Base-by-base conservation (phyloP, 2,329 filamentous ascomycete genomes). In the Alternaria atra region DNA sequence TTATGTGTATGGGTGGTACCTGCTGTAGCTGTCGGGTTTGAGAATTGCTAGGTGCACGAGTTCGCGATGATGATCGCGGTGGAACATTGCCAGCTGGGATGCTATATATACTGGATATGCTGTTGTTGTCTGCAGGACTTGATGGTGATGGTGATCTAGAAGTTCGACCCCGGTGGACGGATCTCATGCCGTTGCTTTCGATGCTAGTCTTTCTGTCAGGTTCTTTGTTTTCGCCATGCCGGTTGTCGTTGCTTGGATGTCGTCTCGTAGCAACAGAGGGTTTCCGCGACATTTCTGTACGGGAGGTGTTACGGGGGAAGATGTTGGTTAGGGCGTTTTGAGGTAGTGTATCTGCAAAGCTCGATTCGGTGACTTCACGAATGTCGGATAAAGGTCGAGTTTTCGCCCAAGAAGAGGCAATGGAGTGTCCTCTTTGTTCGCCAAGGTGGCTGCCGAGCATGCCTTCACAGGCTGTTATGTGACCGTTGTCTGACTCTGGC, bases 301-400 rank as follows among this genome's bases (percentile, higher is more conserved):
- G 64, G 40, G 76, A 77, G 13, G 63, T 58, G 46, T 67, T 73
- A n/a, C 65, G 68, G 40, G 55, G 58, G 7, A 72, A 48, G 39
- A 57, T 63, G 10, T 73, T 71, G 10, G 69, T 66, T 27, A 71
- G 60, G 25, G 71, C 67, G 35, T 71, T 74, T 48, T 66, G 70
- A 20, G 74, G 73, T 57, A 75, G 67, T 2, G 73, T 65, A 12
- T 83, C 80, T 17, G 77, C 77, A 23, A 84, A 67, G 63, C 81
- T 83, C 29, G 82, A 81, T 67, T 84, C 82, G 10, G 82, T 84
- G 64, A 83, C 73, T 65, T 84, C 82, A 61, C 82, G 80, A 58
- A 84, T 84, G 64, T 84, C 82, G 43, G 82, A 84, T 29, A 84
- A 69, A 44, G 82, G 81, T 46, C 82, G 79, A 42, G 76, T 67